A percentile compares a stretch with the other conserved stretches of the same genome.
Conservation (phyloP, 768 basidiomycete species). For the Piloderma croceum region DNA sequence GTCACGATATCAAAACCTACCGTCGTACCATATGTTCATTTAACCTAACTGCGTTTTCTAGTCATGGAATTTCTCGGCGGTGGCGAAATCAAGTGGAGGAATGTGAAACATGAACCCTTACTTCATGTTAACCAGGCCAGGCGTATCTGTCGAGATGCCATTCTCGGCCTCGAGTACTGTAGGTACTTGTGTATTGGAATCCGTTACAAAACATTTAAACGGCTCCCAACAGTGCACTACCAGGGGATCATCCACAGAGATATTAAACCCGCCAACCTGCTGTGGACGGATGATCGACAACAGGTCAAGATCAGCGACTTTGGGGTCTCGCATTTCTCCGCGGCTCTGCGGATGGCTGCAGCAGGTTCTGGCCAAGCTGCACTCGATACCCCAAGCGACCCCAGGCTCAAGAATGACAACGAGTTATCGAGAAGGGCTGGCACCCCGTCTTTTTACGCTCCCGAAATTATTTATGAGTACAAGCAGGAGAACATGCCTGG, state of each 20-base stretch:
- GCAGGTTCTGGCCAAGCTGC: conserved; percentile 37
- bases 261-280: conserved; percentile 96
- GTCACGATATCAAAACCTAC: conserved; percentile 1
- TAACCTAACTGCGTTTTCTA: conserved; percentile 23
- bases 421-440: conserved; percentile 90
- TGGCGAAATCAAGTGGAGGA: conserved; percentile 91
- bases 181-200: conserved; percentile 29
- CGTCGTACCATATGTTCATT: conserved; percentile 6
- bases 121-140: conserved; percentile 79
- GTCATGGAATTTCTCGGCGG: conserved; percentile 97
- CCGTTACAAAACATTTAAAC: conserved; percentile 5
- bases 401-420: conserved; percentile 73
- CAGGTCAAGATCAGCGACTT: conserved; percentile 98
- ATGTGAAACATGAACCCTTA: conserved; percentile 58
- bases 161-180: conserved; percentile 95
- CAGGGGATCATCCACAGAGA: conserved; percentile 99
- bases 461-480: conserved; percentile 82
- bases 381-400: conserved; percentile 47
- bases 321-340: conserved; percentile 94
- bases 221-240: conserved; percentile 67
- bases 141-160: conserved; percentile 86
- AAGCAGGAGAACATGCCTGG: conserved; percentile 31
- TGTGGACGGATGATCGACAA: conserved; percentile 81
- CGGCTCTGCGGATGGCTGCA: conserved; percentile 73
- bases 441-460: conserved; percentile 93